These are phyloP conservation scores for Kazachstania africana DNA, from an alignment of 805 yeast genomes.

Conservation along the genomic window DNA sequence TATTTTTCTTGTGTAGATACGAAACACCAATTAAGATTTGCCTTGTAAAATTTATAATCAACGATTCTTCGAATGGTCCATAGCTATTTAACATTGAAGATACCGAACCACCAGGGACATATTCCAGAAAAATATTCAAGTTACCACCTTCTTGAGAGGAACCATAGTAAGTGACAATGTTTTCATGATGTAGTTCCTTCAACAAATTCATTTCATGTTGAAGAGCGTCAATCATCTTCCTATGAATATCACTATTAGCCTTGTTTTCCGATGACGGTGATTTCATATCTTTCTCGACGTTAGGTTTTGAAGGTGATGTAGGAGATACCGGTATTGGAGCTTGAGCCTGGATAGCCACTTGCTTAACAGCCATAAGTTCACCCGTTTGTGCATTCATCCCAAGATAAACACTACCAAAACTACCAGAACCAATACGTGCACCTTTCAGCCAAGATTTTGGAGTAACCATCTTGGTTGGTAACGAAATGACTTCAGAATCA, in stretches of 20 bases:
- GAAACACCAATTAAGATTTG: constrained; percentile 68
- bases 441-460: constrained; percentile 89
- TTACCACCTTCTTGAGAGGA: constrained; percentile 62
- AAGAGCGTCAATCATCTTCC: constrained; percentile 63
- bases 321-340: constrained; percentile 5
- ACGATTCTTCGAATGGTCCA: constrained; percentile 72
- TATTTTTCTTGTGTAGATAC: constrained; percentile 62
- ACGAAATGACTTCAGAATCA: constrained; percentile 28
- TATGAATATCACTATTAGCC: constrained; percentile 26
- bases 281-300: neutral
- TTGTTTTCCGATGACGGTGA: constrained; percentile 2
- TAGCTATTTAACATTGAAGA: constrained; percentile 59
- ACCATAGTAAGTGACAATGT: constrained; percentile 87
- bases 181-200: constrained; percentile 74
- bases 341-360: constrained; percentile 52
- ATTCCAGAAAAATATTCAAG: constrained; percentile 70
- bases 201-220: constrained; percentile 72
- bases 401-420: constrained; percentile 85
- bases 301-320: constrained; percentile 8
- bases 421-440: constrained; percentile 85
- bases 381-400: constrained; percentile 91
- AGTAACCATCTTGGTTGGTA: constrained; percentile 31
- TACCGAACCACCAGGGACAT: constrained; percentile 65
- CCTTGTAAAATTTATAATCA: constrained; percentile 56
- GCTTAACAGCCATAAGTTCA: constrained; percentile 94